Base-by-base conservation (phyloP, 2,329 filamentous ascomycete species). In the Trichoderma koningiopsis region DNA sequence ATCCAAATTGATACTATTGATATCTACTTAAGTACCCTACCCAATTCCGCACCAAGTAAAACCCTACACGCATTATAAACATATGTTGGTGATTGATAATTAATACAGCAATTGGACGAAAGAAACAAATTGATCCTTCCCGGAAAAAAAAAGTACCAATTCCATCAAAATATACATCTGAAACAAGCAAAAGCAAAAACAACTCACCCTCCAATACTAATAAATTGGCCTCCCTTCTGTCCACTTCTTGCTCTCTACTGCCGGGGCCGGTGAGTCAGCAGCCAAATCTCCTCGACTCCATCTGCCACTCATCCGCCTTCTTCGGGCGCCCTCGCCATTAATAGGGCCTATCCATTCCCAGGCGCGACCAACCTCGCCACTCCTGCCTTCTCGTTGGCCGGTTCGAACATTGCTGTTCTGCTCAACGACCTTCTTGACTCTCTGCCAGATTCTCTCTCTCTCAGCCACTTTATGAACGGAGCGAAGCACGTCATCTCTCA, bases 321-420 rank as follows among this genome's bases (percentile, higher is more conserved):
- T 81, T 53, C 84, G 78, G 27, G 78, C 79, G 37, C 77, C 79
- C 40, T 83, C 82, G 22, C 82, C 83, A 22, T 82, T 79, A 22
- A 84, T 81, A 16, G 88, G 86, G 1, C 89, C 89, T 71, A 91
- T 90, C 89, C 89, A 91, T 76, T 91, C 89, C 89, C 89, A 91
- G 1, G 88, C 89, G 33, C 88, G 83, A 33, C 87, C 88, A 35
- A 91, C 85, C 75, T 91, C 89, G 40, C 89, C 89, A 73, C 85
- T 90, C 65, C 84, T 81, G 58, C 90, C 80, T 86, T 91, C 82
- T 83, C 94, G 82, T 86, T 94, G 80, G 81, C 86, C 84, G 0
- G 87, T 92, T 53, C 96, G 87, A 19, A 99, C 91, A 76, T 99
- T 99, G 70, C 92, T 92, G 79, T 99, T 99, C 79, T 90, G 90